phyloP scores from a whole-genome alignment of 2,329 filamentous ascomycete genomes.

The Biscogniauxia sp. region DNA sequence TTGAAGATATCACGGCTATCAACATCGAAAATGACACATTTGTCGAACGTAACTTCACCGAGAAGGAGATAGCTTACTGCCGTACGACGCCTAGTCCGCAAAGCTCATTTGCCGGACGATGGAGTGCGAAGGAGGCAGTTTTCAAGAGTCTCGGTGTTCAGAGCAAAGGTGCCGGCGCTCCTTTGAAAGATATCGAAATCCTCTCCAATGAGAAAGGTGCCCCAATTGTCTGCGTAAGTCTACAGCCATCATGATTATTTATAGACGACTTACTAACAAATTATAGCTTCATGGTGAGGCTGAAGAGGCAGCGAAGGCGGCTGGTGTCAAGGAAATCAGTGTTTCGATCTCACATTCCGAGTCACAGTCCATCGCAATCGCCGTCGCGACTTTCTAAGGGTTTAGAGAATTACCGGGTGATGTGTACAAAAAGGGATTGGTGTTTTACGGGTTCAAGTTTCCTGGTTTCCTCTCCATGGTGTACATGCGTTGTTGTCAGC shows the following conservation, averaged over 20 bases:
- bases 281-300: constrained; percentile 81
- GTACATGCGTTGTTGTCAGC: background rate
- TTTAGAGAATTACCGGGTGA: background rate
- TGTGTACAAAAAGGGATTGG: background rate
- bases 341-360: constrained; percentile 97
- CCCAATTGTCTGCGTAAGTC: constrained; percentile 78
- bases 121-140: constrained; percentile 97
- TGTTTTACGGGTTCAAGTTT: background rate
- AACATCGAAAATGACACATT: constrained; percentile 95
- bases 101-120: constrained; percentile 90
- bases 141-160: constrained; percentile 93
- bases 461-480: background rate
- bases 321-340: constrained; percentile 81
- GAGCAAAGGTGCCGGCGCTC: constrained; percentile 83
- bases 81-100: constrained; percentile 73
- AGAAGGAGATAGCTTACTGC: constrained; percentile 83
- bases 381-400: constrained; percentile 72
- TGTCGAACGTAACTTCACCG: constrained; percentile 90
- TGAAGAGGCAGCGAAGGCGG: constrained; percentile 76
- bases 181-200: constrained; percentile 94
- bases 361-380: constrained; percentile 89
- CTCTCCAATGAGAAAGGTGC: constrained; percentile 75
- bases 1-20: constrained; percentile 83
- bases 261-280: constrained; percentile 36
- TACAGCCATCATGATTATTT: constrained; percentile 1